phyloP scores from a whole-genome alignment of 768 basidiomycete species.

The Hericium rajendrae region DNA sequence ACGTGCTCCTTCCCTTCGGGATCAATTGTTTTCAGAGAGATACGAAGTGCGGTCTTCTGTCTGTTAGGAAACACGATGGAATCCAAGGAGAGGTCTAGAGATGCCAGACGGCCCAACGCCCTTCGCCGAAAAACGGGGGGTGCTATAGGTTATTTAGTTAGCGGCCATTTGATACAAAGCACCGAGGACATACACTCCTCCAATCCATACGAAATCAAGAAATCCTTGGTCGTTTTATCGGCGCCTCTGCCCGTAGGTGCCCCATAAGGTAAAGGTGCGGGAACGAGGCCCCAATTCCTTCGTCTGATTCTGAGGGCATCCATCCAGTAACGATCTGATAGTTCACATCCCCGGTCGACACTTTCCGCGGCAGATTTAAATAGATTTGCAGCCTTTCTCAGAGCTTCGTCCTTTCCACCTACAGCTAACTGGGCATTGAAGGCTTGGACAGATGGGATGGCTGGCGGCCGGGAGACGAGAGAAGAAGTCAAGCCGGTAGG shows the following conservation, averaged over 20 bases:
- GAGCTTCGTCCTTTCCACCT: conserved; percentile 73
- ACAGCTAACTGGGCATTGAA: conserved; percentile 65
- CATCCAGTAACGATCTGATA: conserved; percentile 71
- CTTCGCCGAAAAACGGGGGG: conserved; percentile 50
- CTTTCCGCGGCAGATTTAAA: conserved; percentile 62
- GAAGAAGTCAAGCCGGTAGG: conserved; percentile 43
- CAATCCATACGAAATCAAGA: conserved; percentile 69
- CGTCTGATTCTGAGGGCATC: conserved; percentile 69
- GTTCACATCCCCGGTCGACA: conserved; percentile 52
- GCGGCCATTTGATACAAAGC: not conserved
- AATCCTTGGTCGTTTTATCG: conserved; percentile 75
- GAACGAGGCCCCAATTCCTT: conserved; percentile 73
- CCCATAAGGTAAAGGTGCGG: conserved; percentile 67
- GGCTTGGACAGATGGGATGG: conserved; percentile 46
- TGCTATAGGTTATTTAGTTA: conserved; percentile 32
- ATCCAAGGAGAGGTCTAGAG: conserved; percentile 25
- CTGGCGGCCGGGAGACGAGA: conserved; percentile 48
- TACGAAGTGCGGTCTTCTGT: conserved; percentile 51
- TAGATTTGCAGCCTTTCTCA: conserved; percentile 62
- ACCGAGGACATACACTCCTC: conserved; percentile 58
- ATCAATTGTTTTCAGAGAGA: conserved; percentile 37
- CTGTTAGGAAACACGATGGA: conserved; percentile 34
- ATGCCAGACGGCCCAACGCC: conserved; percentile 62
- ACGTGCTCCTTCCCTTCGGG: conserved; percentile 20
- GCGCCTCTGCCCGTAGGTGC: conserved; percentile 65